Evolutionary conservation across 345 rosid genomes (phyloP), one percentile per base, ranked within the genome.

Genomic region (Eucalyptus lansdowneana): DNA sequence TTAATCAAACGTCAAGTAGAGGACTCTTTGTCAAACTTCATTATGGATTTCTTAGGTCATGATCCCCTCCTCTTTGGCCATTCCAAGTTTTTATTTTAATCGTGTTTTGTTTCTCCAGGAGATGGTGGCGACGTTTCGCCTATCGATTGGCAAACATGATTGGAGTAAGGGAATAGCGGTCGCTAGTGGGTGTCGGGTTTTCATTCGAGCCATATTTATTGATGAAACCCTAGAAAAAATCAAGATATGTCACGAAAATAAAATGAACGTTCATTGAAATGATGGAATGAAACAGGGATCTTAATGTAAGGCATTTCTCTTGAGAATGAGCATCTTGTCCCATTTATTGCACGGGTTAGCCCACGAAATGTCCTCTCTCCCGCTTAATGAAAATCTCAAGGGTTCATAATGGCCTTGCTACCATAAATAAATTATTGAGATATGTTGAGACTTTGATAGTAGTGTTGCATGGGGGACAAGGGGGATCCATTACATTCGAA

Each of bases 291-390:
- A 22, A 24, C 6, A 5, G 10, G 13, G 3, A 56, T 56, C 6
- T 24, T 56, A 56, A 37, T 6, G 1, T 37, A 11, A 19, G 27
- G 47, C 14, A 24, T 72, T 37, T 37, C 1, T 72, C 5, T 72
- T 37, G 11, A 37, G 45, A 72, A 72, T 4, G 7, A 72, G 45
- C 8, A 37, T 19, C 8, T 2, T 21, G 8, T n/a, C n/a, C n/a
- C n/a, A n/a, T n/a, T n/a, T n/a, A 10, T 9, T 0, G 2, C 80
- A 8, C 7, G 3, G 3, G 11, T n/a, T 11, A 5, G 4, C 4
- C 24, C 13, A 9, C 2, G 19, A 69, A 34, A 72, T 13, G 14
- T 6, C 45, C 15, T 19, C 6, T 9, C 2, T 21, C 83, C 6
- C 8, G 3, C 5, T 21, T 9, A 25, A 76, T 40, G 47, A 76